Percentiles rank a stretch among this genome's conserved stretches.
These are phyloP conservation scores for Teratosphaeria zuluensis DNA, from an alignment of 2,329 filamentous ascomycete species.

Conservation along the genomic window DNA sequence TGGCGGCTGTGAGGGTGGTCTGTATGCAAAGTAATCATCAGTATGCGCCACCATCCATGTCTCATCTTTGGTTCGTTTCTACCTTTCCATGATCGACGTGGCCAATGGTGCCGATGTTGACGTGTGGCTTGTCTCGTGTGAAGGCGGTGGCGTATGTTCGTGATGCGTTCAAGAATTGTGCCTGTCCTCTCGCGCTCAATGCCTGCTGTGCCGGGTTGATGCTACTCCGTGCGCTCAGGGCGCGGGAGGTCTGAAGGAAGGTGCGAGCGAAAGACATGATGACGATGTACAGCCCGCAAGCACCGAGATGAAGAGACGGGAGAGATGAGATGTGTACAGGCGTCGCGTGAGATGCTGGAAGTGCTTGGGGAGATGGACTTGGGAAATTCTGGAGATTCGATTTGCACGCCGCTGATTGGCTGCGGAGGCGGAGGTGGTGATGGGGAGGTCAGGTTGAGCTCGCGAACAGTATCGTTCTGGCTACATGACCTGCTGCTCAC, in stretches of 20 bases:
- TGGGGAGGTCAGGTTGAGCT: background rate
- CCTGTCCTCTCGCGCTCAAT: constrained; percentile 52
- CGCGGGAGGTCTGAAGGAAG: constrained; percentile 73
- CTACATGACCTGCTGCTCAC: too few species aligned
- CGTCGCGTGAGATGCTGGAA: background rate
- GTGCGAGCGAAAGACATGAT: constrained; percentile 61
- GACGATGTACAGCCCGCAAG: constrained; percentile 44
- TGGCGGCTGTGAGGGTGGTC: constrained; percentile 97
- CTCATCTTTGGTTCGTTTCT: too few species aligned
- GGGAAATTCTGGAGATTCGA: background rate
- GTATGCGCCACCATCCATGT: background rate
- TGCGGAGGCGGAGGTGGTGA: background rate
- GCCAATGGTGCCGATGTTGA: constrained; percentile 98
- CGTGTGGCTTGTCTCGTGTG: constrained; percentile 89
- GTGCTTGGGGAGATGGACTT: background rate
- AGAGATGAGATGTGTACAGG: background rate
- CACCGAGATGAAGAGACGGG: background rate
- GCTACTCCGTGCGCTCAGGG: constrained; percentile 56
- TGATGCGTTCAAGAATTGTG: constrained; percentile 52
- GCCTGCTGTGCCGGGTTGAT: constrained; percentile 66
- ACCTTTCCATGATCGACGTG: constrained; percentile 99
- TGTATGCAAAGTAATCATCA: constrained; percentile 28
- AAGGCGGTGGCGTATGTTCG: constrained; percentile 57
- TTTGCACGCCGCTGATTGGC: background rate
- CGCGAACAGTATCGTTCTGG: too few species aligned